Base-by-base conservation (phyloP, 257 asterid species). In the Lithospermum erythrorhizon region DNA sequence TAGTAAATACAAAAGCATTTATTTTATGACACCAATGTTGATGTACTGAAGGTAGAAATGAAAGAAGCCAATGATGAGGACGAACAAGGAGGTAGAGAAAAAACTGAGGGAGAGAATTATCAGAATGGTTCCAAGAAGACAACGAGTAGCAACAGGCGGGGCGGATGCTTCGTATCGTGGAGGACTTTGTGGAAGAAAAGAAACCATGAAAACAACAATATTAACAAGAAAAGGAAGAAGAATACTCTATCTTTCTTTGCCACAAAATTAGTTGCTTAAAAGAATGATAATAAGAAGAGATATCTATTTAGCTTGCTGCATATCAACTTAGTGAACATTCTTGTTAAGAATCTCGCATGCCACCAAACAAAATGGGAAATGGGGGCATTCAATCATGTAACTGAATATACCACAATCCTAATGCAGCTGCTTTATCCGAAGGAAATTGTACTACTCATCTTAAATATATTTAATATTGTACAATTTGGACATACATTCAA, bases 251-350 rank as follows among this genome's bases (percentile, higher is more conserved):
- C 24, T 75, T 71, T 73, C 61, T 78, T 70, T 75, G 67, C 80
- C 87, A 70, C 51, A 61, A 78, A 55, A 82, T 73, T 72, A 76
- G 80, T 65, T 85, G 88, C 65, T 82, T 62, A 57, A 66, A 66
- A 62, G 68, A 61, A 70, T 61, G 70, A 24, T 21, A 61, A 41
- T 22, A 54, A 37, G 48, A 8, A 7, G 48, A 37, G 48, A 37
- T 2, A 30, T 2, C 37, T 30, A 2, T 37, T 10, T 37, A 37
- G 48, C 14, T 10, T 37, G 6, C 9, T 37, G 48, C 48, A 37
- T 37, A 37, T 37, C 48, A 37, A 32, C 41, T 2, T 6, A 32
- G 15, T 37, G 15, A 37, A 37, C 48, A 37, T 37, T 37, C 48
- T 37, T 37, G 48, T 37, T 10, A 37, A 37, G 16, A 37, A 10